Conservation (phyloP, 306 rosid species). For the cucumber (Cucumis sativus) region DNA sequence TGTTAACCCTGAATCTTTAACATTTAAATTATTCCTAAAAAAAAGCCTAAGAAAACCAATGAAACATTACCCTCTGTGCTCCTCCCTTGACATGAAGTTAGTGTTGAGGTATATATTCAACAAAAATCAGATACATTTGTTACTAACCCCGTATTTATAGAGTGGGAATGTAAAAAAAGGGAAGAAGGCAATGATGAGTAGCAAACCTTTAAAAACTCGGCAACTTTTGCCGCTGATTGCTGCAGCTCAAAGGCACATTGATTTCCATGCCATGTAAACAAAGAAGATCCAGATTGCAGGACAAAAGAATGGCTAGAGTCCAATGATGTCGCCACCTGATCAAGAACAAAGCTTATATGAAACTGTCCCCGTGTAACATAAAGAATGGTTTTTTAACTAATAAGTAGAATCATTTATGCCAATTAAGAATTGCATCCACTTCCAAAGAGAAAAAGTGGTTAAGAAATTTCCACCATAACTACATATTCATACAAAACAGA, state of each 20-base stretch:
- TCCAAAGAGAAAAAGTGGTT: background rate
- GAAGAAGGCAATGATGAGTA: background rate
- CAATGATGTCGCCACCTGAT: constrained; percentile 77
- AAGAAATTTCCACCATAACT: background rate
- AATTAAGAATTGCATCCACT: too few relatives aligned
- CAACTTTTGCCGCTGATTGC: constrained; percentile 74
- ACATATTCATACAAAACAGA: background rate
- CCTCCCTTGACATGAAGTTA: background rate
- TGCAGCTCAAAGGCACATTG: constrained; percentile 82
- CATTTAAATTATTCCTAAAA: background rate
- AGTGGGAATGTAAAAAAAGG: background rate
- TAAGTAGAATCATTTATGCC: too few relatives aligned
- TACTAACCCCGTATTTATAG: background rate
- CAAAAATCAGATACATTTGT: background rate
- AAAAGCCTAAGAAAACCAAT: background rate
- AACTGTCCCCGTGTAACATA: background rate
- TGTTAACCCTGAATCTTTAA: background rate
- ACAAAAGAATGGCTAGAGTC: constrained; percentile 69
- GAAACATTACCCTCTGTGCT: background rate
- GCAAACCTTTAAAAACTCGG: constrained; percentile 75
- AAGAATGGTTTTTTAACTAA: background rate
- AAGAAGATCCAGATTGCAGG: constrained; percentile 74
- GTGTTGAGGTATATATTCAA: background rate
- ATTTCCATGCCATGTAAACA: constrained; percentile 91
- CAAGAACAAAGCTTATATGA: background rate